A percentile compares a stretch with the other conserved stretches of the same genome.
Conservation (phyloP, 768 basidiomycete species). For the Amanita rimosa region DNA sequence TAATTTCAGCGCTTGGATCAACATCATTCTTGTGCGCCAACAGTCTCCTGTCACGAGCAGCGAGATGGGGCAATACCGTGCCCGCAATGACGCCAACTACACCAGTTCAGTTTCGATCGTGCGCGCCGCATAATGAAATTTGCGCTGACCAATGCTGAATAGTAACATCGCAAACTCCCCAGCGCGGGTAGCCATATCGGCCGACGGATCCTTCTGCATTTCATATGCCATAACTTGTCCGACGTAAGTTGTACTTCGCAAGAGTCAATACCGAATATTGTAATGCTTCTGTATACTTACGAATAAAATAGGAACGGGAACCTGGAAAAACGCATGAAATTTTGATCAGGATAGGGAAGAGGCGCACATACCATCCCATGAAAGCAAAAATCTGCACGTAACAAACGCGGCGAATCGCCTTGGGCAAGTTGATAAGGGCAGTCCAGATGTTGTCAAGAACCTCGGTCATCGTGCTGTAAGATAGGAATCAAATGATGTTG, state of each 20-base stretch:
- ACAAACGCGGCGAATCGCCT: constrained; percentile 80
- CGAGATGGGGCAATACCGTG: constrained; percentile 67
- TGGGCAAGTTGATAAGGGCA: constrained; percentile 67
- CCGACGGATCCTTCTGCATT: constrained; percentile 59
- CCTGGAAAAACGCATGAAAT: constrained; percentile 28
- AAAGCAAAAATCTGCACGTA: constrained; percentile 92
- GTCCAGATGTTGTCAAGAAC: constrained; percentile 69
- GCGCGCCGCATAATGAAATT: background rate
- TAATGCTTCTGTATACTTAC: constrained; percentile 27
- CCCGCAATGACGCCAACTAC: constrained; percentile 82
- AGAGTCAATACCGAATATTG: background rate
- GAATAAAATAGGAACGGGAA: constrained; percentile 94
- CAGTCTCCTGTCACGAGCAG: constrained; percentile 71
- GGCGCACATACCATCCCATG: constrained; percentile 72
- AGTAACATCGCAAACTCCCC: constrained; percentile 86
- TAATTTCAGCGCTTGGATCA: constrained; percentile 64
- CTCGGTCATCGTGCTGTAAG: constrained; percentile 49
- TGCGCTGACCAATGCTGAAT: constrained; percentile 70
- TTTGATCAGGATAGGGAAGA: background rate
- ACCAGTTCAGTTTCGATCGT: constrained; percentile 7
- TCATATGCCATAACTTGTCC: constrained; percentile 91
- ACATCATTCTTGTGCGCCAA: constrained; percentile 63
- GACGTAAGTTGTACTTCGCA: constrained; percentile 75
- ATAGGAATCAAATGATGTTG: constrained; percentile 4
- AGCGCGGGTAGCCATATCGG: constrained; percentile 72